These are phyloP conservation scores for Serendipita sp. DNA, from an alignment of 768 basidiomycete genomes.

Conservation along the genomic window DNA sequence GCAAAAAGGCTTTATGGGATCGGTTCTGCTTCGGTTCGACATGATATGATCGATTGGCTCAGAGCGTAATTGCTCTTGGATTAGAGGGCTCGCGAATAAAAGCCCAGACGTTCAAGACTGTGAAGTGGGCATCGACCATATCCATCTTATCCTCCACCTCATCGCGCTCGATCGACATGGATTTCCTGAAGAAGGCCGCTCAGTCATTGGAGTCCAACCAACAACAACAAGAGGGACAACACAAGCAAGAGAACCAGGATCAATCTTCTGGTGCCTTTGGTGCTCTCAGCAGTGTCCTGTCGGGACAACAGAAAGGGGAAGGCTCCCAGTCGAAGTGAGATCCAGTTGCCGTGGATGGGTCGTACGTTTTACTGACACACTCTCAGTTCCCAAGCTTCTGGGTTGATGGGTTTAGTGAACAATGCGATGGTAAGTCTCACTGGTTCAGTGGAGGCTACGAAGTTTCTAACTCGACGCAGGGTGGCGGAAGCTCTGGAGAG, in stretches of 20 bases:
- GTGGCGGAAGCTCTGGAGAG: neutral
- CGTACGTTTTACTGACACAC: no score
- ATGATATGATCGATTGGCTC: neutral
- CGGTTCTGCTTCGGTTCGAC: no score
- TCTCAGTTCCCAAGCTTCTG: neutral
- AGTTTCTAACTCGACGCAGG: neutral
- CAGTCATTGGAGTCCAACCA: neutral
- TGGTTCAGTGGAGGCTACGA: no score
- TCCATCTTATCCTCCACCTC: neutral
- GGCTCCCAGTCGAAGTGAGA: neutral
- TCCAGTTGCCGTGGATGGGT: neutral
- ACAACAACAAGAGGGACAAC: neutral
- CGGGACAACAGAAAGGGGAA: neutral
- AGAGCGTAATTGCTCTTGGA: constrained; percentile 3
- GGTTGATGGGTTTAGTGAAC: neutral
- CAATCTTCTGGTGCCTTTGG: neutral
- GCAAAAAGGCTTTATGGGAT: no score
- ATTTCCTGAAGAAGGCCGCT: neutral
- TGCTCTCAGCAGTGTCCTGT: neutral
- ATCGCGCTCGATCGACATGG: neutral
- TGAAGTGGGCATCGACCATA: neutral
- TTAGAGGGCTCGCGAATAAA: neutral
- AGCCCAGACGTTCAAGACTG: neutral
- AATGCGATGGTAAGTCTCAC: neutral
- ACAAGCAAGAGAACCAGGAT: neutral